Evolutionary conservation across 1,284 basidiomycete genomes (phyloP).

Genomic region (Pyrrhoderma noxium): DNA sequence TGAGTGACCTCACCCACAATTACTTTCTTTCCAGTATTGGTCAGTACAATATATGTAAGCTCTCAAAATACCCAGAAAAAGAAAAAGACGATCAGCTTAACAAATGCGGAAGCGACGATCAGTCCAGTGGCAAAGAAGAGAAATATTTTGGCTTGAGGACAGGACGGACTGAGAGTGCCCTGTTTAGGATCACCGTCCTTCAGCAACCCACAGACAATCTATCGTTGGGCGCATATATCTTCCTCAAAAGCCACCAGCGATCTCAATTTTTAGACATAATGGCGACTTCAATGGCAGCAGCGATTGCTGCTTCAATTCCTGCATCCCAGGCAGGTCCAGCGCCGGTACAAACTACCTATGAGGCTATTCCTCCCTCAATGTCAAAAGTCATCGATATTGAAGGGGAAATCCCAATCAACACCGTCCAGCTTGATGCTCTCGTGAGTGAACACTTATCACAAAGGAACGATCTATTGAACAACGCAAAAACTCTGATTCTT

Average conservation of each 20-base stretch:
- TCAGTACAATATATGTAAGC: too few relatives aligned
- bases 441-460: constrained; percentile 40
- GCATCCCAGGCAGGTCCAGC: constrained; percentile 50
- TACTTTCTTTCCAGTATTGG: not conserved
- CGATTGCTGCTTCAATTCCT: constrained; percentile 78
- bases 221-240: not conserved
- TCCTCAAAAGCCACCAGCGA: too few relatives aligned
- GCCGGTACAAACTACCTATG: constrained; percentile 60
- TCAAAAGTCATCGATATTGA: constrained; percentile 87
- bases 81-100: too few relatives aligned
- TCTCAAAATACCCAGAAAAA: too few relatives aligned
- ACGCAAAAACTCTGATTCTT: not conserved
- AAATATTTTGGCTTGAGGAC: not conserved
- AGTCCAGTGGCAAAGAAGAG: not conserved
- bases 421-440: constrained; percentile 78
- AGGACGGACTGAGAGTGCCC: too few relatives aligned
- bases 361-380: constrained; percentile 83
- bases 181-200: too few relatives aligned
- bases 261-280: constrained; percentile 21
- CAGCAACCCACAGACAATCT: too few relatives aligned
- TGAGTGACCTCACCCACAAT: constrained; percentile 5
- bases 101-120: constrained; percentile 1
- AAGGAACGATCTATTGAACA: not conserved
- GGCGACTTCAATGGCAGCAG: constrained; percentile 79
- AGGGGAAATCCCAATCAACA: constrained; percentile 72